These are phyloP conservation scores for Cercospora janseana DNA, from an alignment of 2,329 filamentous ascomycete species.

Conservation along the genomic window DNA sequence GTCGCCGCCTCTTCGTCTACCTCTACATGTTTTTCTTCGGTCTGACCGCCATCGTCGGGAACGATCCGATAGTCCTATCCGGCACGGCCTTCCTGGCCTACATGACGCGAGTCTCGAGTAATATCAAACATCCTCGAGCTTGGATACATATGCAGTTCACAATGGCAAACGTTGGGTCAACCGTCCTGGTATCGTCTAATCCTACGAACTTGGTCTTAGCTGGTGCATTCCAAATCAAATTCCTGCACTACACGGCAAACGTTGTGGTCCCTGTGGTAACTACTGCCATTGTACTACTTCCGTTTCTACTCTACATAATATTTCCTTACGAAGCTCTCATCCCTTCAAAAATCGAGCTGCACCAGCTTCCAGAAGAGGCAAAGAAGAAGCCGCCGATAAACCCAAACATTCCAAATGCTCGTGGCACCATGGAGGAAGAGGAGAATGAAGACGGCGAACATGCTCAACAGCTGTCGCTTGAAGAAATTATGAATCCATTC, in stretches of 20 bases:
- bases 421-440: slow-evolving; percentile 54
- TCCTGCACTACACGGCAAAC: slow-evolving; percentile 72
- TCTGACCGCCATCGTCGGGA: slow-evolving; percentile 67
- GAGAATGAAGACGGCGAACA: slow-evolving; percentile 47
- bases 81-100: slow-evolving; percentile 74
- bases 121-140: slow-evolving; percentile 67
- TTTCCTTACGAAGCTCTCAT: slow-evolving; percentile 65
- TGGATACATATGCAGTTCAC: slow-evolving; percentile 74
- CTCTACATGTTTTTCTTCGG: slow-evolving; percentile 71
- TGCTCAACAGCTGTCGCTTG: slow-evolving; percentile 59
- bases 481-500: slow-evolving; percentile 74
- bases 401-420: slow-evolving; percentile 67
- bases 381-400: slow-evolving; percentile 61
- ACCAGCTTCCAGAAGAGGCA: slow-evolving; percentile 61
- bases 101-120: slow-evolving; percentile 72
- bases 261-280: slow-evolving; percentile 70
- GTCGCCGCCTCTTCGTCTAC: slow-evolving; percentile 68
- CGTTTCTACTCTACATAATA: slow-evolving; percentile 67
- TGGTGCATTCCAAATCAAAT: slow-evolving; percentile 69
- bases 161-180: slow-evolving; percentile 70
- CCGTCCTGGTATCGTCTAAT: slow-evolving; percentile 74
- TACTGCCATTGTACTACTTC: slow-evolving; percentile 67
- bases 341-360: slow-evolving; percentile 64
- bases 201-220: slow-evolving; percentile 74
- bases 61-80: slow-evolving; percentile 72